Conservation (phyloP, 2,329 filamentous ascomycete species). For the Ophiosphaerella narmari region DNA sequence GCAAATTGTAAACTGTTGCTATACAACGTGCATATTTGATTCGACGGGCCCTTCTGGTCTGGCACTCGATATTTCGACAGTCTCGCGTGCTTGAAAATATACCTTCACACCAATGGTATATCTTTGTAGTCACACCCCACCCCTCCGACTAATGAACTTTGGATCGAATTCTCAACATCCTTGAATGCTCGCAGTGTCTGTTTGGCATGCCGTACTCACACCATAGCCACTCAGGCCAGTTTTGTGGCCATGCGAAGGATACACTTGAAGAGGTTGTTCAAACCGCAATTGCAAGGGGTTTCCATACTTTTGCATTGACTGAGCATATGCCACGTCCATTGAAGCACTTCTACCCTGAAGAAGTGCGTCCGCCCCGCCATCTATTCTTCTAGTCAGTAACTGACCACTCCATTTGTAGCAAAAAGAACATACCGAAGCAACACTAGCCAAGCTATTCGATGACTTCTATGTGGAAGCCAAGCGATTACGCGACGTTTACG, state of each 20-base stretch:
- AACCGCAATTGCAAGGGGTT: conserved; percentile 75
- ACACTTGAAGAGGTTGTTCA: conserved; percentile 82
- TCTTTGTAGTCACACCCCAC: no score
- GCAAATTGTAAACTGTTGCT: no score
- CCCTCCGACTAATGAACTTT: not conserved
- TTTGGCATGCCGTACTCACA: conserved; percentile 83
- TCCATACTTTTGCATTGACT: conserved; percentile 83
- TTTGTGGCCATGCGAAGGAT: conserved; percentile 86
- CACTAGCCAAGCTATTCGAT: conserved; percentile 59
- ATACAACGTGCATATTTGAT: no score
- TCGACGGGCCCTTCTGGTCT: no score
- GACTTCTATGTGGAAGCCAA: conserved; percentile 77
- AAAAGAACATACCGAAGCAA: conserved; percentile 34
- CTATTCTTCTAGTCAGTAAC: not conserved
- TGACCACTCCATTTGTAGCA: conserved; percentile 19
- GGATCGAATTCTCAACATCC: not conserved
- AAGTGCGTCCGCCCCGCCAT: conserved; percentile 56
- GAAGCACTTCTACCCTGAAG: conserved; percentile 89
- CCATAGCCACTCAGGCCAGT: conserved; percentile 97
- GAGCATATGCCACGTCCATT: conserved; percentile 91
- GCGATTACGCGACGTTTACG: conserved; percentile 73
- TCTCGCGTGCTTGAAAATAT: no score
- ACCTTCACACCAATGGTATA: no score
- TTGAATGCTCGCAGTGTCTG: not conserved
- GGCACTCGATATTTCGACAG: no score